Evolutionary conservation across 176 grass and related monocot species (phyloP).

Genomic region (Rhynchospora tenuis): DNA sequence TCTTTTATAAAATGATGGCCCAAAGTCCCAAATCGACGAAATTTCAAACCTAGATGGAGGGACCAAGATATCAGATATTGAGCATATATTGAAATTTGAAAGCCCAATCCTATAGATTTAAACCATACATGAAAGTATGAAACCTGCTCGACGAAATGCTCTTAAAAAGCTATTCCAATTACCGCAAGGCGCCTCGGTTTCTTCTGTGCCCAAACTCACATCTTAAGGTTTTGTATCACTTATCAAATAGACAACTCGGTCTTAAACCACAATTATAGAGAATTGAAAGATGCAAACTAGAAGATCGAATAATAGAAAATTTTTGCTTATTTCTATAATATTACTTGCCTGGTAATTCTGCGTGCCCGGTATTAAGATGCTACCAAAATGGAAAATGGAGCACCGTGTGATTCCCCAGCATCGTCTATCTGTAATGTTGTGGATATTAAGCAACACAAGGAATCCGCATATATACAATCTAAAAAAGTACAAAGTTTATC

Average conservation of each 20-base stretch:
- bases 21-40: too few species aligned
- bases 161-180: not conserved
- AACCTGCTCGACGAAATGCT: not conserved
- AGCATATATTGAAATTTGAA: not conserved
- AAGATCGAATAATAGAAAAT: not conserved
- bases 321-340: not conserved
- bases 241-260: not conserved
- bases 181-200: not conserved
- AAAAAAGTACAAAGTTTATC: too few species aligned
- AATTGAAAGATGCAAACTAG: not conserved
- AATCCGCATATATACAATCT: too few species aligned
- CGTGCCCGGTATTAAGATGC: not conserved
- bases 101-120: not conserved
- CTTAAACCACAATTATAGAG: not conserved
- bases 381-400: not conserved
- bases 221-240: not conserved
- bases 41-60: too few species aligned
- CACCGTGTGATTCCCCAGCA: too few species aligned
- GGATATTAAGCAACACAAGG: too few species aligned
- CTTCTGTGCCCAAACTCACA: not conserved
- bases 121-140: not conserved
- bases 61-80: not conserved
- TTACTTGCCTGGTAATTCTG: not conserved
- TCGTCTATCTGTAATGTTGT: too few species aligned
- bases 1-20: not conserved